phyloP scores from a whole-genome alignment of 2,329 filamentous ascomycete genomes.

The Fusarium liriodendri region DNA sequence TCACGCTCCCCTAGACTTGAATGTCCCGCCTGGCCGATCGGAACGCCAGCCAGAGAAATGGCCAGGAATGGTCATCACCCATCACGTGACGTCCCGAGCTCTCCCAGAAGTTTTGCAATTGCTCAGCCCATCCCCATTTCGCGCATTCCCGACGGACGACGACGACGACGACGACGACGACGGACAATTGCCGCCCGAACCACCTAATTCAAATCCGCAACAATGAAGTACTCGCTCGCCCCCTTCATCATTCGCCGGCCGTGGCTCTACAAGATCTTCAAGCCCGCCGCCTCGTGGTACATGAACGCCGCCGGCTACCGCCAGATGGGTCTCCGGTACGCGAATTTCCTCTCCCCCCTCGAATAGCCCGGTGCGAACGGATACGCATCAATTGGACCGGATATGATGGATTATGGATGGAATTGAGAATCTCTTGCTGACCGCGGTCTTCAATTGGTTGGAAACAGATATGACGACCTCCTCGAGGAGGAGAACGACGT shows the following conservation, averaged over 20 bases:
- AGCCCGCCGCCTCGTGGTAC: constrained; percentile 90
- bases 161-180: constrained; percentile 38
- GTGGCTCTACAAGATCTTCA: constrained; percentile 81
- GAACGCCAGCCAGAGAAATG: constrained; percentile 33
- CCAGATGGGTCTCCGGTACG: constrained; percentile 89
- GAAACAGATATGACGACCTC: constrained; percentile 86
- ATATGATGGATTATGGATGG: neutral
- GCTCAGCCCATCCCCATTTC: constrained; percentile 50
- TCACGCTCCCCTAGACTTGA: neutral
- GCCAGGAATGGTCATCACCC: constrained; percentile 44
- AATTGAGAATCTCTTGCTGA: constrained; percentile 37
- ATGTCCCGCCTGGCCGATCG: constrained; percentile 26
- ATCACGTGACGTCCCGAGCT: constrained; percentile 50
- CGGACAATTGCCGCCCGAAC: constrained; percentile 28
- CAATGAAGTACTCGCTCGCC: constrained; percentile 78
- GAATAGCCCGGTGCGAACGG: constrained; percentile 2
- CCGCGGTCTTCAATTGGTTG: constrained; percentile 26
- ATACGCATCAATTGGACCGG: constrained; percentile 34
- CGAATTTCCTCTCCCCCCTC: constrained; percentile 27
- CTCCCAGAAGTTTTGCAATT: constrained; percentile 45
- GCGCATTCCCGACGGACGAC: constrained; percentile 45
- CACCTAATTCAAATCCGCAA: constrained; percentile 46
- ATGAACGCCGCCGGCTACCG: constrained; percentile 89
- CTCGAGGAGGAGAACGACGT: constrained; percentile 91
- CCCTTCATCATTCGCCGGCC: constrained; percentile 85